A percentile compares a stretch with the other conserved stretches of the same genome.
Conservation (phyloP, 2,329 filamentous ascomycete species). For the Dactylellina haptotyla region DNA sequence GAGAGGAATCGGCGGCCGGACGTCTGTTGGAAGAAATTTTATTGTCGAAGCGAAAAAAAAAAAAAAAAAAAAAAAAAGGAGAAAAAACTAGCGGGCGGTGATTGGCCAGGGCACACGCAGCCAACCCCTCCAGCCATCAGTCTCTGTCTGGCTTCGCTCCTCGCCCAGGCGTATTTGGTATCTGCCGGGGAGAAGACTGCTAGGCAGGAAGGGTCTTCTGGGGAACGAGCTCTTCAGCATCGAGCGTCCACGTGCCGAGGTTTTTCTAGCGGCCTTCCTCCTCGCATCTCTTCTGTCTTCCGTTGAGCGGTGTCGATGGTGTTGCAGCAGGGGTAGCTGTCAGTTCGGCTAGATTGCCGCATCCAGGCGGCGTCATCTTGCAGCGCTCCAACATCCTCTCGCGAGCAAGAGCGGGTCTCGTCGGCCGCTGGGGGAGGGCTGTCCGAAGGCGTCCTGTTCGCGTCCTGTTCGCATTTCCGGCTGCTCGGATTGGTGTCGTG, state of each 20-base stretch:
- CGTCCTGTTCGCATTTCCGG: too few relatives aligned
- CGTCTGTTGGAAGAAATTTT: constrained; percentile 35
- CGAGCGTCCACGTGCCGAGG: constrained; percentile 27
- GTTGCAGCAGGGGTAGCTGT: constrained; percentile 18
- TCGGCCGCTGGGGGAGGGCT: too few relatives aligned
- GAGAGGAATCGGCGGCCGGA: constrained; percentile 11
- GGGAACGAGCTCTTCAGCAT: constrained; percentile 25
- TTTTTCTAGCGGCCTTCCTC: not conserved
- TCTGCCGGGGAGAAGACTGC: too few relatives aligned
- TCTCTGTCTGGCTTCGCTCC: too few relatives aligned
- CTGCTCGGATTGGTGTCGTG: too few relatives aligned
- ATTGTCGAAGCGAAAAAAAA: constrained; percentile 14
- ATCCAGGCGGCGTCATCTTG: constrained; percentile 52
- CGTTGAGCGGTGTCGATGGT: constrained; percentile 5
- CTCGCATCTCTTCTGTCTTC: not conserved
- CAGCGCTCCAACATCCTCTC: constrained; percentile 16
- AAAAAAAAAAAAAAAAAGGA: constrained; percentile 29
- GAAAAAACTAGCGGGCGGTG: not conserved
- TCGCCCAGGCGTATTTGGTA: too few relatives aligned
- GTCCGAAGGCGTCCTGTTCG: too few relatives aligned
- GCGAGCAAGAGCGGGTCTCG: too few relatives aligned
- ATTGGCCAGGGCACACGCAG: not conserved
- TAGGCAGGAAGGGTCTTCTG: not conserved
- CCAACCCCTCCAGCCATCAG: not conserved
- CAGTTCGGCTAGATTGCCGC: constrained; percentile 45